These are phyloP conservation scores for Pinus tabuliformis DNA, from an alignment of 75 land plant species.

Conservation along the genomic window DNA sequence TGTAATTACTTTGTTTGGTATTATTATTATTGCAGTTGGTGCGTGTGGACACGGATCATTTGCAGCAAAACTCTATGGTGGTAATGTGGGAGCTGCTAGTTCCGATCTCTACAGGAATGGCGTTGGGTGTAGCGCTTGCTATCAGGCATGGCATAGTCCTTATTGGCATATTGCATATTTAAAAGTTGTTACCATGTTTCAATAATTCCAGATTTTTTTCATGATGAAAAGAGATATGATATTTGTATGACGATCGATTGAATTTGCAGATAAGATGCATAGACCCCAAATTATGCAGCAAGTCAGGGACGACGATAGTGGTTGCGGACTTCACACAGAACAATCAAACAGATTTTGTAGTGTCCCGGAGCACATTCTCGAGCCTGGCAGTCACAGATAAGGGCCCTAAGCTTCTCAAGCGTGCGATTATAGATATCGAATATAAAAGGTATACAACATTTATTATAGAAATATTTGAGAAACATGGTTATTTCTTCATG, in stretches of 20 bases:
- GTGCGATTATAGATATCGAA: conserved; percentile 48
- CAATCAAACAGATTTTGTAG: conserved; percentile 45
- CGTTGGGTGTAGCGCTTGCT: conserved; percentile 63
- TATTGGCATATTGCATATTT: background rate
- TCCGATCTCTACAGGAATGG: conserved; percentile 45
- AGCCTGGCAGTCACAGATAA: conserved; percentile 31
- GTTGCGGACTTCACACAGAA: background rate
- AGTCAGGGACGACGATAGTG: background rate
- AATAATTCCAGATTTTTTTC: no score
- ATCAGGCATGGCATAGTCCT: conserved; percentile 26
- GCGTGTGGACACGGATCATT: conserved; percentile 66
- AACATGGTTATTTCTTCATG: no score
- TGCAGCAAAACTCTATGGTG: conserved; percentile 36
- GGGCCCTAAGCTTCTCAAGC: conserved; percentile 16
- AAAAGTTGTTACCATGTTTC: no score
- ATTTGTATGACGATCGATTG: background rate
- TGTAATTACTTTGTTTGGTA: background rate
- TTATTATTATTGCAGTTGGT: conserved; percentile 28
- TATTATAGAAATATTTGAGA: no score
- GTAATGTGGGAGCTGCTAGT: conserved; percentile 42
- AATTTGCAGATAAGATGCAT: conserved; percentile 7
- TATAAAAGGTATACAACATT: conserved; percentile 32
- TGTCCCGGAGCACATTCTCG: conserved; percentile 35
- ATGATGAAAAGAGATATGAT: no score
- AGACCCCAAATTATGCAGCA: background rate